Conservation (phyloP, 352 stramenopile species). For the Pythium rhizo-oryzae region DNA sequence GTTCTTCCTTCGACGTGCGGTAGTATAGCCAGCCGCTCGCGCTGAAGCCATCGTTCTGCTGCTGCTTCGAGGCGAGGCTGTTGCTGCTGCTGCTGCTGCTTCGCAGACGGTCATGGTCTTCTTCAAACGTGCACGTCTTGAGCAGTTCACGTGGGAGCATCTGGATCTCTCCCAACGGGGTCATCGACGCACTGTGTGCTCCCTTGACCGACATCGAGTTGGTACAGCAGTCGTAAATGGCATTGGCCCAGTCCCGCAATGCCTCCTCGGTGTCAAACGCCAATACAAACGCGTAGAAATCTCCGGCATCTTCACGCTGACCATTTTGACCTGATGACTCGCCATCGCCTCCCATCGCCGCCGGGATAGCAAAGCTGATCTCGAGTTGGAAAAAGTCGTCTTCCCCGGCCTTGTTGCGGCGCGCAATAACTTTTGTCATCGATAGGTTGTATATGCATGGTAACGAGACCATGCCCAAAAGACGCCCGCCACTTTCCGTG, state of each 20-base stretch:
- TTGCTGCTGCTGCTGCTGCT: slow-evolving; percentile 26
- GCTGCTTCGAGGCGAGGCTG: slow-evolving; percentile 12
- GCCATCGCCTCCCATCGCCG: slow-evolving; percentile 46
- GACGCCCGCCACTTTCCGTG: slow-evolving; percentile 63
- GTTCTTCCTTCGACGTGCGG: slow-evolving; percentile 79
- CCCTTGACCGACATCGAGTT: slow-evolving; percentile 88
- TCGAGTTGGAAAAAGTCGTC: slow-evolving; percentile 86
- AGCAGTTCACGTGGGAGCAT: slow-evolving; percentile 81
- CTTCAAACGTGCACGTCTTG: slow-evolving; percentile 76
- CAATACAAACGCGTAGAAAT: slow-evolving; percentile 79
- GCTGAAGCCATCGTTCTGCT: slow-evolving; percentile 49
- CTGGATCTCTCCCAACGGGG: slow-evolving; percentile 71
- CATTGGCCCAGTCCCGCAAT: slow-evolving; percentile 73
- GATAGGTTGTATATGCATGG: slow-evolving; percentile 78
- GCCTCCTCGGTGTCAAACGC: slow-evolving; percentile 79
- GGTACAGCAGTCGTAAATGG: slow-evolving; percentile 87
- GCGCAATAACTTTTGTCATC: slow-evolving; percentile 82
- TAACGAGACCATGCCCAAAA: slow-evolving; percentile 79
- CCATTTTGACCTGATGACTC: slow-evolving; percentile 9
- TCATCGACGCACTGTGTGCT: slow-evolving; percentile 46
- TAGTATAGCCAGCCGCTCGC: slow-evolving; percentile 87
- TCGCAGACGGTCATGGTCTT: slow-evolving; percentile 21
- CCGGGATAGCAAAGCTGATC: slow-evolving; percentile 80
- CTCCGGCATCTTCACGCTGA: slow-evolving; percentile 64
- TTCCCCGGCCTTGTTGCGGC: slow-evolving; percentile 24